Percentiles rank a stretch among this genome's conserved stretches.
Evolutionary conservation across 78 protist genomes (phyloP).

Genomic region (Paulinella micropora): DNA sequence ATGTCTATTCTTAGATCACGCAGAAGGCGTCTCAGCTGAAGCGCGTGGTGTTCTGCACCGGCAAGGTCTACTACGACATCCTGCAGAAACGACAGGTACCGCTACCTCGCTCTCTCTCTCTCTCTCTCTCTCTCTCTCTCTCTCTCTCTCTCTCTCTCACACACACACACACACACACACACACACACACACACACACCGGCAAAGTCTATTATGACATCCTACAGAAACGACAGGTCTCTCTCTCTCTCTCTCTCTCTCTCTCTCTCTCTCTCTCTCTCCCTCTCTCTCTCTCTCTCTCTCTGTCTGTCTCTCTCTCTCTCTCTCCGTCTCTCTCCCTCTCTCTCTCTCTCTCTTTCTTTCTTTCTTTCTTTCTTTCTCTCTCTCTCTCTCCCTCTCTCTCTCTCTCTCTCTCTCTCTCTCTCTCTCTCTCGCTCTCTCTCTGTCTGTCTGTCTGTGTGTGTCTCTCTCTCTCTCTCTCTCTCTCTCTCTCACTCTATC

Average conservation of each 20-base stretch:
- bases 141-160: too few relatives aligned
- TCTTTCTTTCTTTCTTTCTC: background rate
- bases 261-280: background rate
- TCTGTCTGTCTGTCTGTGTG: background rate
- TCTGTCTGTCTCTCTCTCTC: too few relatives aligned
- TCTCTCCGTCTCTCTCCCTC: too few relatives aligned
- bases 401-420: too few relatives aligned
- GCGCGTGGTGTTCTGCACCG: background rate
- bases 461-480: background rate
- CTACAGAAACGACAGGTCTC: background rate
- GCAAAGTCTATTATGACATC: background rate
- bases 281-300: too few relatives aligned
- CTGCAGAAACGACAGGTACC: background rate
- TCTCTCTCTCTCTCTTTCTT: background rate
- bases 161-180: background rate
- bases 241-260: background rate
- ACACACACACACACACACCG: background rate
- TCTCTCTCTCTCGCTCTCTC: too few relatives aligned
- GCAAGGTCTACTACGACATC: background rate
- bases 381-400: too few relatives aligned
- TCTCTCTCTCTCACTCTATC: background rate
- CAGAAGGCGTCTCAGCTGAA: background rate
- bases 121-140: too few relatives aligned
- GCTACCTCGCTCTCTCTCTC: background rate
- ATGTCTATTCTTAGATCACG: background rate